Evolutionary conservation across 2,329 filamentous ascomycete species (phyloP).

Genomic region (Harringtonia aguacate): DNA sequence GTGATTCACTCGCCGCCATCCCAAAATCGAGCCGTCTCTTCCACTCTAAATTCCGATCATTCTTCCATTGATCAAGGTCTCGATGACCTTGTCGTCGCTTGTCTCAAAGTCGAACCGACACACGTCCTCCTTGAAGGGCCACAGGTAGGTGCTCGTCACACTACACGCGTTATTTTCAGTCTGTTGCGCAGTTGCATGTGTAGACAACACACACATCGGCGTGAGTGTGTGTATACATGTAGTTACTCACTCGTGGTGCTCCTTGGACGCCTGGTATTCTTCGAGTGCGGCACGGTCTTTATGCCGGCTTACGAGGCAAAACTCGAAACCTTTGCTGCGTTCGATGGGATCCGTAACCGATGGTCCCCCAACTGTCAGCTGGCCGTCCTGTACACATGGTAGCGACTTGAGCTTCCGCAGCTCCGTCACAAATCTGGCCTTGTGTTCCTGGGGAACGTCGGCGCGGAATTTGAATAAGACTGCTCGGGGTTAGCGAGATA

Average conservation of each 20-base stretch:
- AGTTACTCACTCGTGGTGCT: slow-evolving; percentile 38
- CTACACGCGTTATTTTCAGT: background rate
- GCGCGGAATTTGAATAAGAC: slow-evolving; percentile 39
- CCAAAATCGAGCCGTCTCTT: too few relatives aligned
- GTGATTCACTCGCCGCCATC: too few relatives aligned
- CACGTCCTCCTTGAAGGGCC: slow-evolving; percentile 1
- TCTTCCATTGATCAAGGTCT: too few relatives aligned
- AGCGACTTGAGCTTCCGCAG: slow-evolving; percentile 37
- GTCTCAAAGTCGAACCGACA: slow-evolving; percentile 1
- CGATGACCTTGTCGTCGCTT: too few relatives aligned
- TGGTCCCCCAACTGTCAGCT: slow-evolving; percentile 39
- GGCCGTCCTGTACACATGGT: slow-evolving; percentile 34
- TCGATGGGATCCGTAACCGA: slow-evolving; percentile 40
- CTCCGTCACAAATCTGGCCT: slow-evolving; percentile 31
- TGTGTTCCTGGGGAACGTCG: slow-evolving; percentile 29
- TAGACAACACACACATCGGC: background rate
- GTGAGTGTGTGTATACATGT: too few relatives aligned
- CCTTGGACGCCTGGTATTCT: slow-evolving; percentile 39
- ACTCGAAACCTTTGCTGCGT: slow-evolving; percentile 41
- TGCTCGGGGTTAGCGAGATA: slow-evolving; percentile 14
- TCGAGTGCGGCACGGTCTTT: slow-evolving; percentile 30
- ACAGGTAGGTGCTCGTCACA: background rate
- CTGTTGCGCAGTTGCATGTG: background rate
- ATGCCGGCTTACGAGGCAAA: slow-evolving; percentile 41
- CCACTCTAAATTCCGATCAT: too few relatives aligned